Base-by-base conservation (phyloP, 78 protist species). In the Acrasis kona region DNA sequence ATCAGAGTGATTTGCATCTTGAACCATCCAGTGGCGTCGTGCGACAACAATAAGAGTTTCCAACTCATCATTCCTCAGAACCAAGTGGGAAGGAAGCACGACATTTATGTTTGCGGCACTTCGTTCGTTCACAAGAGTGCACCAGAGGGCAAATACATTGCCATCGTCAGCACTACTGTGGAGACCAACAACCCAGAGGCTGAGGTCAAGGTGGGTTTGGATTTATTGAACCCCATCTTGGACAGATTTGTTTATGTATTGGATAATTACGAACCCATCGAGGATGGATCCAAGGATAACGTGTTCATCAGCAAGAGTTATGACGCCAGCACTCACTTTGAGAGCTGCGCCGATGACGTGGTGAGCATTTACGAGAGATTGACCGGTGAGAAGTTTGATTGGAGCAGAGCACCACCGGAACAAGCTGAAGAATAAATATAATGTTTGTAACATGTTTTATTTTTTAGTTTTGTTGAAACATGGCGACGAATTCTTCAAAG, bases 401-500 rank as follows among this genome's bases (percentile, higher is more conserved):
- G 27, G 65, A 31, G 6, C 39, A 8, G 61, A n/a, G 10, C 61
- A 28, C 27, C 27, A 72, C 12, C 50, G 61, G 76, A 10, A 72
- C 10, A 68, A 19, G 68, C 12, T 67, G 19, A 19, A 67, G 39
- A 67, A 39, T 50, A 50, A 50, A n/a, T n/a, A n/a, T n/a, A n/a
- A n/a, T n/a, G n/a, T n/a, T n/a, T n/a, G n/a, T n/a, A n/a, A n/a
- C n/a, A n/a, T n/a, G n/a, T n/a, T n/a, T n/a, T n/a, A n/a, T n/a
- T n/a, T n/a, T n/a, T n/a, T n/a, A n/a, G n/a, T n/a, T n/a, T n/a
- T n/a, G n/a, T n/a, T n/a, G n/a, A n/a, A n/a, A n/a, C n/a, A n/a
- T n/a, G n/a, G n/a, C n/a, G 79, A 93, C 96, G 76, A 96, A 96
- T 83, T 93, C 97, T 30, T 91, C 92, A 80, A 93, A 95, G 93